These are phyloP conservation scores for Fraxinus floribunda DNA, from an alignment of 305 asterid species.

Conservation along the genomic window DNA sequence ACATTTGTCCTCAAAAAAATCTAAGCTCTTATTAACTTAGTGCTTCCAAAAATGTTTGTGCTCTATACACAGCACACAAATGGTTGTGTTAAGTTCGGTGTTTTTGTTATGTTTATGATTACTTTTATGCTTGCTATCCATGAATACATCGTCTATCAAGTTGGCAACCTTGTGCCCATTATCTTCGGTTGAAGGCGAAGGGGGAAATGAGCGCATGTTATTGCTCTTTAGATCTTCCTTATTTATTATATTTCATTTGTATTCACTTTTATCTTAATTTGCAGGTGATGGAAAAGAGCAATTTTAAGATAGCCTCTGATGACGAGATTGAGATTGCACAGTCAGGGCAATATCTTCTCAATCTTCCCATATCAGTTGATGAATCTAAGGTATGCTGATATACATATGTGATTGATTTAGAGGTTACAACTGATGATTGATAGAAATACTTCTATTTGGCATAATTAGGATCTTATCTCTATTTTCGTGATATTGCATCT, in stretches of 20 bases:
- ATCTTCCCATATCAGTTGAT: constrained; percentile 92
- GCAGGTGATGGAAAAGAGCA: constrained; percentile 93
- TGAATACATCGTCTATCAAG: not conserved
- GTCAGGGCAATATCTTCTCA: constrained; percentile 91
- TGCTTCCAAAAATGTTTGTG: constrained; percentile 1
- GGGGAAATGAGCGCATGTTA: not conserved
- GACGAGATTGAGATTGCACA: constrained; percentile 91
- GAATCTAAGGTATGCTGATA: constrained; percentile 69
- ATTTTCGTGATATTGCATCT: not conserved
- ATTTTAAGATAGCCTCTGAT: constrained; percentile 78
- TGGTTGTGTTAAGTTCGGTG: not conserved
- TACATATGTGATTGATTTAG: not conserved
- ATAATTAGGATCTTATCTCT: not conserved
- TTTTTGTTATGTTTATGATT: not conserved
- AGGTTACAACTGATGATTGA: not conserved
- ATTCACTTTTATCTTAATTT: constrained; percentile 11
- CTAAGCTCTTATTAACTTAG: not conserved
- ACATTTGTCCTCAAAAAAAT: too few species aligned
- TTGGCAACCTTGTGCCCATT: constrained; percentile 8
- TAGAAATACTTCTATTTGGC: not conserved
- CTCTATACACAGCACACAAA: not conserved
- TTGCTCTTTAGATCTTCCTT: constrained; percentile 12
- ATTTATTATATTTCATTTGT: constrained; percentile 6
- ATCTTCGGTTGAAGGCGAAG: constrained; percentile 15
- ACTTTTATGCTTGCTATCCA: not conserved